phyloP scores from a whole-genome alignment of 2,329 filamentous ascomycete species.

The Talaromyces sp. region DNA sequence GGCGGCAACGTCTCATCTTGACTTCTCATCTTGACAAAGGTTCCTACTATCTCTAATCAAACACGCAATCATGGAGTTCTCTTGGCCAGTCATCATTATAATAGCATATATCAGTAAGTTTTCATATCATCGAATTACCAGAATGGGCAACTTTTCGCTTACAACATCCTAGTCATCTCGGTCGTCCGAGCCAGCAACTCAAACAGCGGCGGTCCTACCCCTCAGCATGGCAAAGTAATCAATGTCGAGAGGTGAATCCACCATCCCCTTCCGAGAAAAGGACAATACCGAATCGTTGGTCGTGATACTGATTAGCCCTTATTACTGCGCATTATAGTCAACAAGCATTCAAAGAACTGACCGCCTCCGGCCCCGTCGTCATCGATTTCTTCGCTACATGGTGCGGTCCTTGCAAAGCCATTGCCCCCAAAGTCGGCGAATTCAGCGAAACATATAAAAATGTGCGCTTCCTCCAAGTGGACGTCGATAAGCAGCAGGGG shows the following conservation, averaged over 20 bases:
- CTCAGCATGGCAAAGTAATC: slow-evolving; percentile 32
- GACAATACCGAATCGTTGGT: background rate
- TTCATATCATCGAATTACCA: background rate
- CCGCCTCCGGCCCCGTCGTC: slow-evolving; percentile 48
- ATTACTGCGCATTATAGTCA: background rate
- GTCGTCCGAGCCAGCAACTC: slow-evolving; percentile 2
- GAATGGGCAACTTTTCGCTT: background rate
- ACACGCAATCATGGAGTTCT: background rate
- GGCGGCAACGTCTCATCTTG: slow-evolving; percentile 17
- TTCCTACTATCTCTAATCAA: slow-evolving; percentile 34
- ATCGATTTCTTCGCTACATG: slow-evolving; percentile 74
- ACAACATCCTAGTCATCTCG: background rate
- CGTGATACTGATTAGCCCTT: background rate
- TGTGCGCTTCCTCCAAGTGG: slow-evolving; percentile 51
- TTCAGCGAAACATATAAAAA: slow-evolving; percentile 48
- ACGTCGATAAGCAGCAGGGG: slow-evolving; percentile 50
- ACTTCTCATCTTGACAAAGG: slow-evolving; percentile 29
- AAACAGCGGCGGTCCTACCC: background rate
- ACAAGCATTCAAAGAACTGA: slow-evolving; percentile 41
- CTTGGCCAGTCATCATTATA: background rate
- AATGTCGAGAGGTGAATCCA: slow-evolving; percentile 31
- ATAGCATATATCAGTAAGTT: background rate
- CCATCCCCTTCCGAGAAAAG: no score
- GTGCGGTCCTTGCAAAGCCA: slow-evolving; percentile 77
- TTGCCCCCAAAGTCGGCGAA: slow-evolving; percentile 57